Conservation (phyloP, 257 asterid genomes). For the Parsonsia alboflavescens region DNA sequence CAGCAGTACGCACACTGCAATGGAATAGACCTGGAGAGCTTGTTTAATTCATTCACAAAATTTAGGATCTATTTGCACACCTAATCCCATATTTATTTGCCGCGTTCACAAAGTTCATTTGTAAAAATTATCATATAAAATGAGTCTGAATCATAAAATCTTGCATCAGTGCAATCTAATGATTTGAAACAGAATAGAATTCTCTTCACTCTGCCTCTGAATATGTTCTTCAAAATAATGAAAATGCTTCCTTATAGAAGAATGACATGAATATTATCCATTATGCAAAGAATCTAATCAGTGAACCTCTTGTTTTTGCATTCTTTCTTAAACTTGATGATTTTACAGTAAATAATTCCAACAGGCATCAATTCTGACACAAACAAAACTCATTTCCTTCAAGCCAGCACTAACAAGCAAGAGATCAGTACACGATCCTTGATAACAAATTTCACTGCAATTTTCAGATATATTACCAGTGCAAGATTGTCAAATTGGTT, state of each 20-base stretch:
- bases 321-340: too few relatives aligned
- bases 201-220: too few relatives aligned
- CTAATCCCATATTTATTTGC: not conserved
- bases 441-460: not conserved
- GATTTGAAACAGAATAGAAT: not conserved
- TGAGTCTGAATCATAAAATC: too few relatives aligned
- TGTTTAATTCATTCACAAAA: not conserved
- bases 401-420: too few relatives aligned
- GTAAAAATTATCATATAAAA: not conserved
- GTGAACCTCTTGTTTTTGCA: not conserved
- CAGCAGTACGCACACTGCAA: not conserved
- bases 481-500: not conserved
- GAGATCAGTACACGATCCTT: too few relatives aligned
- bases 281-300: not conserved
- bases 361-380: too few relatives aligned
- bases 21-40: not conserved
- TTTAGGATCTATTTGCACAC: not conserved
- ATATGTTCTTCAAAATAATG: not conserved
- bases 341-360: too few relatives aligned
- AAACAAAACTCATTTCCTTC: too few relatives aligned
- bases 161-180: not conserved
- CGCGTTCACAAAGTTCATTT: not conserved
- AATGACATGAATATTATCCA: not conserved
- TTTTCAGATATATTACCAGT: not conserved
- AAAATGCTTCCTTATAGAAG: not conserved